phyloP scores from a whole-genome alignment of 495 filamentous ascomycete species.

The Neurospora sp. region DNA sequence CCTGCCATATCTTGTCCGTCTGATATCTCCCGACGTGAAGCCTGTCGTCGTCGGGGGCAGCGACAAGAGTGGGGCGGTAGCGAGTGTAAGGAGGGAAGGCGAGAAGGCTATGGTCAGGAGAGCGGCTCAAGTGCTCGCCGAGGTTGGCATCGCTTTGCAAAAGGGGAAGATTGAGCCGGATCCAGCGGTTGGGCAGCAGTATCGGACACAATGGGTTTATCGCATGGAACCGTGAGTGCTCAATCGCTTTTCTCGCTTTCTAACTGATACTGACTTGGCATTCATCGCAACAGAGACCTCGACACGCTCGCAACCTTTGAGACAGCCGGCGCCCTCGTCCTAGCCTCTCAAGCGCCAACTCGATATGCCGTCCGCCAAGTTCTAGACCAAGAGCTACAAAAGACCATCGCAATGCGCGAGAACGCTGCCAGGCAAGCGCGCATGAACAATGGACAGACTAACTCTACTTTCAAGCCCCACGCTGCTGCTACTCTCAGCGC shows the following conservation, averaged over 20 bases:
- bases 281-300: slow-evolving; percentile 27
- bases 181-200: slow-evolving; percentile 28
- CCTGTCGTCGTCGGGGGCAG: slow-evolving; percentile 79
- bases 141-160: slow-evolving; percentile 72
- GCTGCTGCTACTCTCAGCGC: neutral
- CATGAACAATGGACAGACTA: slow-evolving; percentile 32
- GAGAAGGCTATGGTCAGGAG: slow-evolving; percentile 72
- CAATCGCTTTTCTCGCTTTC: neutral
- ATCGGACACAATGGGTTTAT: slow-evolving; percentile 64
- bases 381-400: slow-evolving; percentile 77
- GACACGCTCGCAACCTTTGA: slow-evolving; percentile 59
- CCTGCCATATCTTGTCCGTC: slow-evolving; percentile 67
- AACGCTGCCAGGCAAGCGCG: slow-evolving; percentile 46
- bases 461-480: slow-evolving; percentile 6
- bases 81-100: slow-evolving; percentile 73
- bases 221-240: slow-evolving; percentile 84
- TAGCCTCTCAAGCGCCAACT: slow-evolving; percentile 51
- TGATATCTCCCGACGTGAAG: slow-evolving; percentile 82
- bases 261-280: neutral
- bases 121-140: slow-evolving; percentile 69
- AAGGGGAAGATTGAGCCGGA: slow-evolving; percentile 65
- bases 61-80: slow-evolving; percentile 53
- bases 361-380: slow-evolving; percentile 88
- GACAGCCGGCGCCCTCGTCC: slow-evolving; percentile 38
- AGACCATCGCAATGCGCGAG: slow-evolving; percentile 51